A percentile compares a stretch with the other conserved stretches of the same genome.
Conservation (phyloP, 805 yeast genomes). For the Nakazawaea ishiwadae region DNA sequence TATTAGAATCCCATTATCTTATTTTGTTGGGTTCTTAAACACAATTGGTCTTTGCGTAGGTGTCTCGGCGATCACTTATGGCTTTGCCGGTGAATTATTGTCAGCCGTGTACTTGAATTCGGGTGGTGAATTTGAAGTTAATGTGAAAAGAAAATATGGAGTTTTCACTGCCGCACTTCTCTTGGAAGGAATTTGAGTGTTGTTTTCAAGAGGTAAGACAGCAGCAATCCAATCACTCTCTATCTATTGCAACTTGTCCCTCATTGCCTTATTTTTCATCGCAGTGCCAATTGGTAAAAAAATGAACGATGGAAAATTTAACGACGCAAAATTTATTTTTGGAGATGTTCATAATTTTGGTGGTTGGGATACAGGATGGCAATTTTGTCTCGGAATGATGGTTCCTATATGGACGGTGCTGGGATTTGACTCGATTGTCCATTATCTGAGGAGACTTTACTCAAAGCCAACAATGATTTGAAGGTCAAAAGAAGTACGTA, state of each 20-base stretch:
- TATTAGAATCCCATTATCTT: constrained; percentile 32
- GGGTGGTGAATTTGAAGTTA: constrained; percentile 35
- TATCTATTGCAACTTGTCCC: constrained; percentile 30
- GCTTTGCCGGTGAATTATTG: constrained; percentile 38
- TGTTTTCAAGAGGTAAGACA: constrained; percentile 33
- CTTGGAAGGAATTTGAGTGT: constrained; percentile 32
- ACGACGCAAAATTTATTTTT: constrained; percentile 31
- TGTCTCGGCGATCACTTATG: constrained; percentile 38
- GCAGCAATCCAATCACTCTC: constrained; percentile 37
- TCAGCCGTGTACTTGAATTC: constrained; percentile 36
- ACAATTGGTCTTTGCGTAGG: constrained; percentile 38
- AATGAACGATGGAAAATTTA: constrained; percentile 21
- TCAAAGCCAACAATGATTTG: constrained; percentile 19
- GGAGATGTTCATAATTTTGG: constrained; percentile 28
- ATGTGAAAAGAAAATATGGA: constrained; percentile 35
- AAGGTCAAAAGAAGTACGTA: constrained; percentile 27
- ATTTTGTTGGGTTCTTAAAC: constrained; percentile 39
- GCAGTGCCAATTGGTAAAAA: constrained; percentile 42
- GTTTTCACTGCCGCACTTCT: constrained; percentile 38
- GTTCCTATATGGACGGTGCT: constrained; percentile 51
- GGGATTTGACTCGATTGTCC: constrained; percentile 46
- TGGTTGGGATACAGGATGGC: constrained; percentile 38
- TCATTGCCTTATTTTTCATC: constrained; percentile 35
- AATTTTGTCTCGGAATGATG: constrained; percentile 38
- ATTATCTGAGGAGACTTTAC: constrained; percentile 45